These are phyloP conservation scores for Colletotrichum sp. DNA, from an alignment of 2,329 filamentous ascomycete species.

Conservation along the genomic window DNA sequence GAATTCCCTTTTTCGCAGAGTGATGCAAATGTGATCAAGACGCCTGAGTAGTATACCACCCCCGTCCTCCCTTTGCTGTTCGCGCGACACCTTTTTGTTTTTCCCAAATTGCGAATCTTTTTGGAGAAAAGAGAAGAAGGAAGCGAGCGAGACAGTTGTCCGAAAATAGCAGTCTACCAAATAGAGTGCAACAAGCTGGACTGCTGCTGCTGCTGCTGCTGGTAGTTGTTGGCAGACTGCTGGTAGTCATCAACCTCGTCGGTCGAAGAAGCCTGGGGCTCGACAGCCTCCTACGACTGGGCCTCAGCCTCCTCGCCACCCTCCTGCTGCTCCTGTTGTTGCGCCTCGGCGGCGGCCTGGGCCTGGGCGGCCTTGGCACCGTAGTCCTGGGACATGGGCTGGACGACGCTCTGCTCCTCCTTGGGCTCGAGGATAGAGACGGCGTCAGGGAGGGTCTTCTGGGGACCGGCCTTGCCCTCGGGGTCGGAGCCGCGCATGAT, in stretches of 20 bases:
- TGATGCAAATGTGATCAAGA: conserved; percentile 28
- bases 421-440: conserved; percentile 99
- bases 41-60: conserved; percentile 25
- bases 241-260: background rate
- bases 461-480: conserved; percentile 97
- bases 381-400: conserved; percentile 98
- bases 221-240: background rate
- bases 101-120: conserved; percentile 8
- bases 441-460: conserved; percentile 96
- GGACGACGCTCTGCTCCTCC: conserved; percentile 95
- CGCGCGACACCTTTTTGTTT: conserved; percentile 2
- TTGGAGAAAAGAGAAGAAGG: conserved; percentile 1
- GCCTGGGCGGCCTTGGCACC: conserved; percentile 81
- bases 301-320: conserved; percentile 61
- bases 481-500: conserved; percentile 99
- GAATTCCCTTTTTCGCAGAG: conserved; percentile 24
- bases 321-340: conserved; percentile 55
- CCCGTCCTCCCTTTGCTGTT: conserved; percentile 19
- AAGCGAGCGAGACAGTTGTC: background rate
- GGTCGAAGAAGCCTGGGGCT: conserved; percentile 20
- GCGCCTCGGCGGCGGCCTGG: conserved; percentile 70
- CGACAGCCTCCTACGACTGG: conserved; percentile 46
- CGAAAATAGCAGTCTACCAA: background rate
- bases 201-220: background rate
- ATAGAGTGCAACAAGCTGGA: background rate